phyloP scores from a whole-genome alignment of 768 basidiomycete genomes.

The Coprinopsis strossmayeri region DNA sequence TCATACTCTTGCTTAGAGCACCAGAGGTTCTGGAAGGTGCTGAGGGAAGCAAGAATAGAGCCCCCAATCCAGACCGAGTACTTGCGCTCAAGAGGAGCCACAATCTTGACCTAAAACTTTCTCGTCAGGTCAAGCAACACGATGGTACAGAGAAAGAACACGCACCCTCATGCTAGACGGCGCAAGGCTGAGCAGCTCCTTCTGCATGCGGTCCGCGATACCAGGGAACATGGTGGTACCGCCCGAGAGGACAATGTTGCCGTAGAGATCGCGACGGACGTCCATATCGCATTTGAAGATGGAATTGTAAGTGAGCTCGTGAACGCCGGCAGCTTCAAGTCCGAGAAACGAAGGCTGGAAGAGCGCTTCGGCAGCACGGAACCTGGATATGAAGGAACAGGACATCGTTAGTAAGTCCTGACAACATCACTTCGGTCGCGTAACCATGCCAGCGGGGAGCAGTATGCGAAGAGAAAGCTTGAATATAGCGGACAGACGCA shows the following conservation, averaged over 20 bases:
- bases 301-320: slow-evolving; percentile 80
- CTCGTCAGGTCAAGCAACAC: not conserved
- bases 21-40: slow-evolving; percentile 89
- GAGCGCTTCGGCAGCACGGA: slow-evolving; percentile 91
- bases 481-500: slow-evolving; percentile 44
- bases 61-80: slow-evolving; percentile 87
- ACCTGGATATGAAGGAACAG: slow-evolving; percentile 31
- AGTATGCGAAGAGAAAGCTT: slow-evolving; percentile 36
- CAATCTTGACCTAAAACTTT: slow-evolving; percentile 47
- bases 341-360: slow-evolving; percentile 91
- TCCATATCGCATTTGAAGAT: slow-evolving; percentile 48
- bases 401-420: not conserved
- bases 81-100: slow-evolving; percentile 78
- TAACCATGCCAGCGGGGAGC: too few species aligned
- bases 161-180: slow-evolving; percentile 74
- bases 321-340: slow-evolving; percentile 85
- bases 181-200: slow-evolving; percentile 63
- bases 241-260: slow-evolving; percentile 54
- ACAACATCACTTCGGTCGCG: too few species aligned
- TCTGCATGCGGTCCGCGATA: slow-evolving; percentile 51
- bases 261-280: slow-evolving; percentile 44
- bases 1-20: slow-evolving; percentile 81
- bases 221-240: slow-evolving; percentile 55
- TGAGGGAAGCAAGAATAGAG: slow-evolving; percentile 69
- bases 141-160: not conserved